Conservation (phyloP, 805 yeast species). For the Candida pini region DNA sequence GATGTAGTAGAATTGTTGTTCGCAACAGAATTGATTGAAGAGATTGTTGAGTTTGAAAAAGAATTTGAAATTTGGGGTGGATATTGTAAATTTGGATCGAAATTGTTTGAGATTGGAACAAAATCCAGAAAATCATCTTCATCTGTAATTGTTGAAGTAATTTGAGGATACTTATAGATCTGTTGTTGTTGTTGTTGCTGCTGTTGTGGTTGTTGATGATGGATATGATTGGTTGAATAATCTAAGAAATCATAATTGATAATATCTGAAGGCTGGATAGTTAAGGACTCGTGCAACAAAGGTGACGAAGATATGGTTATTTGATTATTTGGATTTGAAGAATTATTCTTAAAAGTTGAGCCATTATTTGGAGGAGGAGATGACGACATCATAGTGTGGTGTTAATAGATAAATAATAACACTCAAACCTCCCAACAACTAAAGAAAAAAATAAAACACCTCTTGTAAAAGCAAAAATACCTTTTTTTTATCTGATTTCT, state of each 20-base stretch:
- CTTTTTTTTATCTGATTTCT: too few relatives aligned
- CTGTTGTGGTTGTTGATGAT: constrained; percentile 1
- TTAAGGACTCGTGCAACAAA: constrained; percentile 14
- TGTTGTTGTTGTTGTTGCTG: constrained; percentile 1
- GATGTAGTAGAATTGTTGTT: constrained; percentile 4
- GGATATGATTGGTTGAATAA: constrained; percentile 4
- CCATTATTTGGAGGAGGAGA: constrained; percentile 25
- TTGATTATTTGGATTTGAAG: constrained; percentile 11
- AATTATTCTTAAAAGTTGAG: constrained; percentile 12
- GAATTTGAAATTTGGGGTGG: constrained; percentile 28
- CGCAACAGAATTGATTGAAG: constrained; percentile 24
- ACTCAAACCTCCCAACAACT: too few relatives aligned
- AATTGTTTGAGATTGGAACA: constrained; percentile 24
- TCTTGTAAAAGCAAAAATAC: too few relatives aligned
- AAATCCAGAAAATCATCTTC: constrained; percentile 22
- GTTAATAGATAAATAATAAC: not conserved
- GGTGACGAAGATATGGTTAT: constrained; percentile 21
- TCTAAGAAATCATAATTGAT: constrained; percentile 12
- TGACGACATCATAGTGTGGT: constrained; percentile 29
- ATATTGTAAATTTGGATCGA: constrained; percentile 22
- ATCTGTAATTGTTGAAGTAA: constrained; percentile 1
- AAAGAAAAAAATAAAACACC: not conserved
- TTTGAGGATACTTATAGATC: constrained; percentile 2
- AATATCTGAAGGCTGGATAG: constrained; percentile 15
- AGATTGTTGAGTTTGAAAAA: constrained; percentile 28